Percentiles rank a stretch among this genome's conserved stretches.
Evolutionary conservation across 305 asterid genomes (phyloP).

Genomic region (Fraxinus ornus): DNA sequence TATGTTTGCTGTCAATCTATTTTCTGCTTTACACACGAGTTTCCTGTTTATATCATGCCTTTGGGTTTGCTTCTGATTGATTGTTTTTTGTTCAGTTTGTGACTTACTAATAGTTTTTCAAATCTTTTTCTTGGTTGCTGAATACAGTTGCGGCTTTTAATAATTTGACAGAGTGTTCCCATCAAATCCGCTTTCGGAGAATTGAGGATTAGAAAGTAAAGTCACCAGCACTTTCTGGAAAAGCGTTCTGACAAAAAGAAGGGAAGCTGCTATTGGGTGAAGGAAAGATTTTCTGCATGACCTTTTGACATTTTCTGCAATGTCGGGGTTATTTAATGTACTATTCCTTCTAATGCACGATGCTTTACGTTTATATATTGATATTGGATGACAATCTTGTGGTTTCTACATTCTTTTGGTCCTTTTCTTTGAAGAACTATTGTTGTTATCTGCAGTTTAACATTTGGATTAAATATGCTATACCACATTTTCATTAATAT

Average conservation of each 20-base stretch:
- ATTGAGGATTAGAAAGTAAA: constrained; percentile 36
- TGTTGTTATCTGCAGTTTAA: not conserved
- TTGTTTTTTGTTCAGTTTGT: not conserved
- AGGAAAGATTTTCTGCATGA: constrained; percentile 61
- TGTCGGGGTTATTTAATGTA: constrained; percentile 98
- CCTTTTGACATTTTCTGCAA: constrained; percentile 65
- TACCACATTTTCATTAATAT: not conserved
- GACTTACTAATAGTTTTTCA: constrained; percentile 10
- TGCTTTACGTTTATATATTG: constrained; percentile 11
- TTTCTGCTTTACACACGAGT: not conserved
- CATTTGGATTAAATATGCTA: not conserved
- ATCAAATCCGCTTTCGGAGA: constrained; percentile 39
- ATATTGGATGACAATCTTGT: constrained; percentile 23
- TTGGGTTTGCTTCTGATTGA: not conserved
- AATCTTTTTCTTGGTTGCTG: constrained; percentile 9
- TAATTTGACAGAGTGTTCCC: constrained; percentile 27
- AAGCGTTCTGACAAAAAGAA: constrained; percentile 41
- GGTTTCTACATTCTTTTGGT: constrained; percentile 9
- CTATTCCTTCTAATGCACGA: constrained; percentile 30
- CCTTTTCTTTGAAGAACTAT: constrained; percentile 19
- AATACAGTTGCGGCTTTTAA: constrained; percentile 4
- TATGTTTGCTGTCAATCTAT: not conserved
- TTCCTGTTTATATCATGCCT: not conserved
- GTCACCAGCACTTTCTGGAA: constrained; percentile 33
- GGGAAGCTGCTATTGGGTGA: constrained; percentile 43